Conservation (phyloP, 225 moss, liverwort and hornwort species). For the Pleurozium schreberi region DNA sequence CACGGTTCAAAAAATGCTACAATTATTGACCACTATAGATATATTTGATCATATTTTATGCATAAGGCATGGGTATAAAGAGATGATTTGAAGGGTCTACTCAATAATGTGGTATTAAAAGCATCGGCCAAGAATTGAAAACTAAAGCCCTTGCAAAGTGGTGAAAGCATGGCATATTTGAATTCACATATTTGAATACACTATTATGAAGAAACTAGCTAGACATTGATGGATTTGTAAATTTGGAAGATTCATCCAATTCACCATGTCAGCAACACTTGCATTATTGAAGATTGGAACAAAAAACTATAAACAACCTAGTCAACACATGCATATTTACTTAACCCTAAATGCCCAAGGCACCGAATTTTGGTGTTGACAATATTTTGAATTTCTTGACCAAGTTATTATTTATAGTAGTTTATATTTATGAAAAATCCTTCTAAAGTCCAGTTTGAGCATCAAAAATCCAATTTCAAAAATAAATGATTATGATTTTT, state of each 20-base stretch:
- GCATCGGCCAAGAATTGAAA: background rate
- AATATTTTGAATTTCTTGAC: too few species aligned
- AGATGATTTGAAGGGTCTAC: background rate
- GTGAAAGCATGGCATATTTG: background rate
- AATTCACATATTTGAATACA: background rate
- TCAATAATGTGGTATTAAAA: background rate
- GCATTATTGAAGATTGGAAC: background rate
- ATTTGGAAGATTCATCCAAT: background rate
- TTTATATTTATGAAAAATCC: too few species aligned
- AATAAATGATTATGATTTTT: too few species aligned
- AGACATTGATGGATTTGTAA: background rate
- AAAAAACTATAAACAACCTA: background rate
- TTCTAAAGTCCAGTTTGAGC: too few species aligned
- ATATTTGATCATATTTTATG: background rate
- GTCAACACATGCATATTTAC: background rate
- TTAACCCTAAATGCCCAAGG: too few species aligned
- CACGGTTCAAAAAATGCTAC: too few species aligned
- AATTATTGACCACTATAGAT: background rate
- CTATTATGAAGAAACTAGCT: background rate
- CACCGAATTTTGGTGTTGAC: too few species aligned
- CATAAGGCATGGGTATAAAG: fast-evolving
- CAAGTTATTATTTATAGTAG: too few species aligned
- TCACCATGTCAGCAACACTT: fast-evolving
- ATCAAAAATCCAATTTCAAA: too few species aligned
- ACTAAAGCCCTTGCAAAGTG: background rate